A percentile compares a stretch with the other conserved stretches of the same genome.
phyloP scores from a whole-genome alignment of 495 filamentous ascomycete species.

The Penicillium robsamsonii region DNA sequence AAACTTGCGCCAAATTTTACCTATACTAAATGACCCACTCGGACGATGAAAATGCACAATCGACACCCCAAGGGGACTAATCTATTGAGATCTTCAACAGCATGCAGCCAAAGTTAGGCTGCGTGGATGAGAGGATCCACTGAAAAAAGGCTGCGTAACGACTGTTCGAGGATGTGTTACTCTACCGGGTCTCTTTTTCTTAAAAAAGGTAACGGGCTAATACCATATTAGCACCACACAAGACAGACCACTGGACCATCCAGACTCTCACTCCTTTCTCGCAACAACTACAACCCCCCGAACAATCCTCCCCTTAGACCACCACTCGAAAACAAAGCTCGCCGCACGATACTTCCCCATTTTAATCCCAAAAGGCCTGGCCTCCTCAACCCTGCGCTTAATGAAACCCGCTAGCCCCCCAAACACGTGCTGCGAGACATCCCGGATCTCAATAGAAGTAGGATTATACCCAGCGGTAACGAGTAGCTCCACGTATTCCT shows the following conservation, averaged over 20 bases:
- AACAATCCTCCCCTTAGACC: slow-evolving; percentile 40
- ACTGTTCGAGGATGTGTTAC: too few relatives aligned
- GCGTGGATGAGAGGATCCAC: too few relatives aligned
- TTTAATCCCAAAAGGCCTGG: slow-evolving; percentile 34
- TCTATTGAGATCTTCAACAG: too few relatives aligned
- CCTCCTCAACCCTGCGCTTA: slow-evolving; percentile 26
- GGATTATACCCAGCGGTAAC: slow-evolving; percentile 40
- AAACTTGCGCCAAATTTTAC: too few relatives aligned
- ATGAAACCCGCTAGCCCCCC: slow-evolving; percentile 37
- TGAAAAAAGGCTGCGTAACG: too few relatives aligned
- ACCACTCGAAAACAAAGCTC: slow-evolving; percentile 44
- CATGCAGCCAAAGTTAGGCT: too few relatives aligned
- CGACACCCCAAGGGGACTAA: too few relatives aligned
- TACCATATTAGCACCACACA: neutral
- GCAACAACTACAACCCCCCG: slow-evolving; percentile 48
- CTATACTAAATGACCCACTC: too few relatives aligned
- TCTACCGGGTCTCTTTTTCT: too few relatives aligned
- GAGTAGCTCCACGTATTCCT: slow-evolving; percentile 56
- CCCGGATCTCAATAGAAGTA: slow-evolving; percentile 36
- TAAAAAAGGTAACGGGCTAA: neutral
- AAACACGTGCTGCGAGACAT: slow-evolving; percentile 48
- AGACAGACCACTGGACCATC: neutral
- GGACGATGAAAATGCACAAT: too few relatives aligned
- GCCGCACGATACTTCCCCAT: slow-evolving; percentile 40
- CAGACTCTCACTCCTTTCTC: slow-evolving; percentile 10